Conservation (phyloP, 345 rosid genomes). For the Erysimum cheiranthoides region DNA sequence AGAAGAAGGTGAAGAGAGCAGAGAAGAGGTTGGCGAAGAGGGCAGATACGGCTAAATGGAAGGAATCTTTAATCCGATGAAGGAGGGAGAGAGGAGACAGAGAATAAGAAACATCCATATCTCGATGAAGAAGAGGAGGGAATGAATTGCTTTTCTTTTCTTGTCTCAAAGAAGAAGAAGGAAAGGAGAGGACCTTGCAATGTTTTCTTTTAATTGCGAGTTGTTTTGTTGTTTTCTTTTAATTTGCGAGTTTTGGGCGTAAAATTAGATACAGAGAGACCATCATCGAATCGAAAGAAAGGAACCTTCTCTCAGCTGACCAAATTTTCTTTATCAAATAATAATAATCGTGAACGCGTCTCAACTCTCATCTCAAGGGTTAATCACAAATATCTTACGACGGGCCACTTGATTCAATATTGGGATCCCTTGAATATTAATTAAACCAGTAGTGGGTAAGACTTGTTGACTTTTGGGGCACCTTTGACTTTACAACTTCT, state of each 20-base stretch:
- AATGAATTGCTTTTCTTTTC: not conserved
- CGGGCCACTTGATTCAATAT: not conserved
- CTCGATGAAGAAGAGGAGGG: too few relatives aligned
- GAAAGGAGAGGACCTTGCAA: not conserved
- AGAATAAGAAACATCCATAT: conserved; percentile 41
- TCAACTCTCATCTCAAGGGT: not conserved
- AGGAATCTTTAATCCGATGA: conserved; percentile 62
- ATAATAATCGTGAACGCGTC: not conserved
- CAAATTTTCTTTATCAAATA: not conserved
- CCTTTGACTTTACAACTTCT: not conserved
- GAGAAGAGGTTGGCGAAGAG: conserved; percentile 83
- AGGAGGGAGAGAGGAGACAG: conserved; percentile 48
- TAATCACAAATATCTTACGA: not conserved
- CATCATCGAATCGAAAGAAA: not conserved
- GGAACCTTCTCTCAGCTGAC: conserved; percentile 30
- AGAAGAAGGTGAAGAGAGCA: conserved; percentile 95
- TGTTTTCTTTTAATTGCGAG: not conserved
- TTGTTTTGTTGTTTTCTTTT: not conserved
- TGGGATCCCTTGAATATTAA: too few relatives aligned
- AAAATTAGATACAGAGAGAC: not conserved
- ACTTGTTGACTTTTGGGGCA: conserved; percentile 21
- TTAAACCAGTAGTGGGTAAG: not conserved
- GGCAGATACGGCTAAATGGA: conserved; percentile 69
- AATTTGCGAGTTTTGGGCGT: too few relatives aligned
- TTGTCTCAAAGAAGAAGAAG: not conserved